A percentile compares a stretch with the other conserved stretches of the same genome.
Conservation (phyloP, 2,329 filamentous ascomycete genomes). For the Botryotinia narcissicola region DNA sequence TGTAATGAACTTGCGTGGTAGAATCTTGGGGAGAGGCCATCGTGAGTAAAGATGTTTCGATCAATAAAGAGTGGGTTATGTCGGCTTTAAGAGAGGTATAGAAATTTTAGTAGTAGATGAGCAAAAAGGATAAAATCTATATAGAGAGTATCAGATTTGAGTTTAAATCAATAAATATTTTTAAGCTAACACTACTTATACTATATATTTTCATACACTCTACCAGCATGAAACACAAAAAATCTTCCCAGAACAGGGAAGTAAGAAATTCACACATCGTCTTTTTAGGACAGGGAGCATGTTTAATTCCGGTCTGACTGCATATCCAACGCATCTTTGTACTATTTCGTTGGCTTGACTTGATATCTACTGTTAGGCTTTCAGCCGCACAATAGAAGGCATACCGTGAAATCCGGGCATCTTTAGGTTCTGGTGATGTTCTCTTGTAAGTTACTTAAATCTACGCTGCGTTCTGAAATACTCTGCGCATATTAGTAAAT, state of each 20-base stretch:
- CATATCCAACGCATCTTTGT: neutral
- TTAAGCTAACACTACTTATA: neutral
- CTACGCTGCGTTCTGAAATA: no score
- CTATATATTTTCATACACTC: neutral
- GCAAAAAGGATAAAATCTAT: neutral
- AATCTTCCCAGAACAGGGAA: neutral
- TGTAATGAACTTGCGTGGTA: neutral
- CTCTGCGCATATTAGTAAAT: no score
- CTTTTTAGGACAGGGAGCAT: neutral
- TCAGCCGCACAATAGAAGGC: neutral
- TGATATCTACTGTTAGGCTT: neutral
- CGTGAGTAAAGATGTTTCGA: neutral
- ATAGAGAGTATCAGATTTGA: neutral
- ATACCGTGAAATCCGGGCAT: neutral
- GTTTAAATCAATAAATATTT: fast-evolving
- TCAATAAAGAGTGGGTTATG: neutral
- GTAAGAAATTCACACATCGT: neutral
- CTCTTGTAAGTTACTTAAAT: no score
- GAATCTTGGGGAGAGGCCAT: neutral
- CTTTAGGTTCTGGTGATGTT: neutral
- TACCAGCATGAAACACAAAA: neutral
- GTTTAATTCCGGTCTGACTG: neutral
- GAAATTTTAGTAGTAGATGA: neutral
- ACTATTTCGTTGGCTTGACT: neutral
- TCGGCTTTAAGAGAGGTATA: neutral